Evolutionary conservation across 2,329 filamentous ascomycete genomes (phyloP).

Genomic region (Drechslerella coelobrocha): DNA sequence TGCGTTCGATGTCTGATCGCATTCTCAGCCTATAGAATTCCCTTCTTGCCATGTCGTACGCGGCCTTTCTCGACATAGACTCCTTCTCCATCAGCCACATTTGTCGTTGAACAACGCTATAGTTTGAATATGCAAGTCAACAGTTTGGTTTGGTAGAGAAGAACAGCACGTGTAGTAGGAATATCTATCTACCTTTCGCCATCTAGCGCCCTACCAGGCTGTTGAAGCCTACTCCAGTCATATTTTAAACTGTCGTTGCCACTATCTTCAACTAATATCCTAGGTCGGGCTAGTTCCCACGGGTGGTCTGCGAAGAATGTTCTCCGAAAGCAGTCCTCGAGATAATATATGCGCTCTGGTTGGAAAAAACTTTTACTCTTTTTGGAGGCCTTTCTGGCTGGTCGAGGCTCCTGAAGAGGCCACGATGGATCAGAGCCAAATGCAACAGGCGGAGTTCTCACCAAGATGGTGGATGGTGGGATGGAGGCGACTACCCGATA

Average conservation of each 20-base stretch:
- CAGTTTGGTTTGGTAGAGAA: conserved; percentile 7
- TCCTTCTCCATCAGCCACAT: conserved; percentile 78
- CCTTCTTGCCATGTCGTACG: conserved; percentile 84
- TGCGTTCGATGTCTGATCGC: conserved; percentile 78
- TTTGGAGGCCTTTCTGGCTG: conserved; percentile 59
- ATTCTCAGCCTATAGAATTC: conserved; percentile 90
- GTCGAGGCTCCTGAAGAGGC: conserved; percentile 58
- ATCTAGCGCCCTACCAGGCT: conserved; percentile 76
- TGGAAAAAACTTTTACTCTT: conserved; percentile 71
- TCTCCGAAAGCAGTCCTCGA: conserved; percentile 80
- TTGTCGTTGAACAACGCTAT: conserved; percentile 89
- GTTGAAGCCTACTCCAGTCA: conserved; percentile 80
- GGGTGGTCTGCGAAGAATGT: conserved; percentile 93
- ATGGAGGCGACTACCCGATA: conserved; percentile 65
- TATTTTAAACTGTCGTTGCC: conserved; percentile 78
- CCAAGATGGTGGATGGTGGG: conserved; percentile 67
- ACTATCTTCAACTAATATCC: conserved; percentile 81
- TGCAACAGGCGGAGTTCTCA: conserved; percentile 65
- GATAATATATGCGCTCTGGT: conserved; percentile 77
- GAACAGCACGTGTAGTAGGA: not conserved
- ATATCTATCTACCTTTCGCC: conserved; percentile 75
- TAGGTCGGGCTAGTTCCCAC: conserved; percentile 91
- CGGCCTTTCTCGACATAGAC: conserved; percentile 68
- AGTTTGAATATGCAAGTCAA: not conserved
- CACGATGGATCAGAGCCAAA: conserved; percentile 58